These are phyloP conservation scores for Kuraishia piskuri DNA, from an alignment of 805 yeast species.

Conservation along the genomic window DNA sequence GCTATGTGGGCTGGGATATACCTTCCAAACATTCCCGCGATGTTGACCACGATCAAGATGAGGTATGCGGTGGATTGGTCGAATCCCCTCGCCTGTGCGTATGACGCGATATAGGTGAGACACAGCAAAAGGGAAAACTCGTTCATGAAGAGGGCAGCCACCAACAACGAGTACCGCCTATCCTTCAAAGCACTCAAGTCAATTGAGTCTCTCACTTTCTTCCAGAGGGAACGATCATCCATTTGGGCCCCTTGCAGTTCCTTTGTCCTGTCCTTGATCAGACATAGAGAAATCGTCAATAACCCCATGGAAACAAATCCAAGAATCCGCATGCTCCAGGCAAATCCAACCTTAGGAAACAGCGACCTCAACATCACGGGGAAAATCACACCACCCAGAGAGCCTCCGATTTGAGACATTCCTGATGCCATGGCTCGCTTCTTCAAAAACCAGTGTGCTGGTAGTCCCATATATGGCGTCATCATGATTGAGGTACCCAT, in stretches of 20 bases:
- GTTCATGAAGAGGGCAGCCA: constrained; percentile 32
- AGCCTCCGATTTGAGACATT: constrained; percentile 41
- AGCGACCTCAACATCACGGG: constrained; percentile 41
- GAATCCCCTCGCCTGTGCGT: constrained; percentile 34
- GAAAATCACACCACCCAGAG: constrained; percentile 41
- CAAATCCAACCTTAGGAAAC: constrained; percentile 38
- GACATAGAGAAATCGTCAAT: constrained; percentile 22
- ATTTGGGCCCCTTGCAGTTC: constrained; percentile 16
- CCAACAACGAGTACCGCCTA: constrained; percentile 28
- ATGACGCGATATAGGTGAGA: constrained; percentile 41
- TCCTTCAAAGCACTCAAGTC: constrained; percentile 29
- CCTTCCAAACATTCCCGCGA: constrained; percentile 41
- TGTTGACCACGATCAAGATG: constrained; percentile 35
- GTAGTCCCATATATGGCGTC: constrained; percentile 52
- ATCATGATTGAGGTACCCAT: constrained; percentile 49
- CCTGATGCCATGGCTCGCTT: constrained; percentile 49
- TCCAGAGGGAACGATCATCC: constrained; percentile 8
- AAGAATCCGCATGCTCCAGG: constrained; percentile 46
- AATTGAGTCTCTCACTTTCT: constrained; percentile 19
- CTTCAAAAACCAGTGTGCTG: constrained; percentile 53
- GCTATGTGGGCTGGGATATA: constrained; percentile 41
- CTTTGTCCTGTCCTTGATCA: constrained; percentile 33
- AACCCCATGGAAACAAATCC: constrained; percentile 34
- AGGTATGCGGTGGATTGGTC: constrained; percentile 30
- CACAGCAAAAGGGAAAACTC: constrained; percentile 35